These are phyloP conservation scores for Filosporella fistucella DNA, from an alignment of 495 filamentous ascomycete genomes.

Conservation along the genomic window DNA sequence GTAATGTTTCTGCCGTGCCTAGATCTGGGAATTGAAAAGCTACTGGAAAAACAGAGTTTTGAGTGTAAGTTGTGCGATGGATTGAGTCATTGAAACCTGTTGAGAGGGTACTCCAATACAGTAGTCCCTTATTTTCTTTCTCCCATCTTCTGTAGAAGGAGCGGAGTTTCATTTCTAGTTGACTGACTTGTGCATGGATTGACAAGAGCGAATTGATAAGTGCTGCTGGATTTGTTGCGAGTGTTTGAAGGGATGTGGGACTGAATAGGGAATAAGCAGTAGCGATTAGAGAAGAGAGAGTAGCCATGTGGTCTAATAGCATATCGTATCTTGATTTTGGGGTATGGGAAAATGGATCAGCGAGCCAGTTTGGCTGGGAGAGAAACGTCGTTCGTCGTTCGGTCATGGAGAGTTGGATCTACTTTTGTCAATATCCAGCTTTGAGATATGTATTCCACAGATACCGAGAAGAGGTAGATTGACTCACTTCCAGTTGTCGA, in stretches of 20 bases:
- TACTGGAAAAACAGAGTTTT: constrained; percentile 26
- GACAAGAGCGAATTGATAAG: too few relatives aligned
- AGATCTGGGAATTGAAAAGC: constrained; percentile 27
- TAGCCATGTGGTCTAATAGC: constrained; percentile 27
- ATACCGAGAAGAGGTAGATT: too few relatives aligned
- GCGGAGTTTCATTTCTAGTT: constrained; percentile 25
- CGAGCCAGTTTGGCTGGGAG: constrained; percentile 25
- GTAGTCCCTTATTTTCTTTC: constrained; percentile 10
- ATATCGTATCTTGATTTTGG: constrained; percentile 23
- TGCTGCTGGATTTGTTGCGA: too few relatives aligned
- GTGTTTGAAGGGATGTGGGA: too few relatives aligned
- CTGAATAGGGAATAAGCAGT: too few relatives aligned
- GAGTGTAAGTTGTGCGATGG: background rate
- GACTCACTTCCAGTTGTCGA: constrained; percentile 25
- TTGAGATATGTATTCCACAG: too few relatives aligned
- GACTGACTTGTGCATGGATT: too few relatives aligned
- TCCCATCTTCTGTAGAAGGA: constrained; percentile 24
- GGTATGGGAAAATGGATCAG: constrained; percentile 23
- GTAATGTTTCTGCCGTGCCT: constrained; percentile 25
- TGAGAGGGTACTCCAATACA: constrained; percentile 29
- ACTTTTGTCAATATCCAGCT: background rate
- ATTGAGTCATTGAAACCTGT: constrained; percentile 10
- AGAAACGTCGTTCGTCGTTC: constrained; percentile 25
- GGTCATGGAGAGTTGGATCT: constrained; percentile 14
- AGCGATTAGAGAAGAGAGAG: too few relatives aligned